Percentiles rank a stretch among this genome's conserved stretches.
These are phyloP conservation scores for Verticillium albo-atrum DNA, from an alignment of 2,329 filamentous ascomycete species.

Conservation along the genomic window DNA sequence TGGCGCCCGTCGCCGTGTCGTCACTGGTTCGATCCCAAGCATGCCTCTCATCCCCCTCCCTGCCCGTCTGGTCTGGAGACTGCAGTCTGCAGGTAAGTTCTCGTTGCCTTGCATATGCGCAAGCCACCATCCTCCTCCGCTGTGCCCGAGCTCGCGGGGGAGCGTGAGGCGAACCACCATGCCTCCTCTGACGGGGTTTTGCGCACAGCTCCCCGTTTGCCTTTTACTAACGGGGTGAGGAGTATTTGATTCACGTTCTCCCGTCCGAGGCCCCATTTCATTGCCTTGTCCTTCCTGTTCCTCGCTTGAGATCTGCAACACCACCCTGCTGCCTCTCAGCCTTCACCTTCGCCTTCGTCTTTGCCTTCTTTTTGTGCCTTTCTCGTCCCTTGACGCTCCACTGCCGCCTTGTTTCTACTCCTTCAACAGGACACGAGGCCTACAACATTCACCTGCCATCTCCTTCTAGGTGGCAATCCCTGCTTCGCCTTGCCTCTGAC, in stretches of 20 bases:
- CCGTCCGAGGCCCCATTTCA: background rate
- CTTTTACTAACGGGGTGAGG: background rate
- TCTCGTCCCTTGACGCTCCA: background rate
- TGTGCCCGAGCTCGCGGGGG: background rate
- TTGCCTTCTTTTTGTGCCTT: background rate
- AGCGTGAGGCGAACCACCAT: background rate
- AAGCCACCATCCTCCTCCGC: background rate
- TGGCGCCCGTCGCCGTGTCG: background rate
- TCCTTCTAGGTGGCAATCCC: background rate
- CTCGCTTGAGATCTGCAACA: background rate
- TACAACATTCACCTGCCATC: background rate
- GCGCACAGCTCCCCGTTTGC: background rate
- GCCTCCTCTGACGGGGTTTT: background rate
- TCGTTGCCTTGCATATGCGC: background rate
- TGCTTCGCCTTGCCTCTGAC: background rate
- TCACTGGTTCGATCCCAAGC: constrained; percentile 5
- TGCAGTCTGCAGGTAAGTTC: background rate
- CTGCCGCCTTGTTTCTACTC: background rate
- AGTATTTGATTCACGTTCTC: background rate
- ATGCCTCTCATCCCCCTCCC: background rate
- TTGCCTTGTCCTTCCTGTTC: background rate
- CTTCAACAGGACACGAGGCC: background rate
- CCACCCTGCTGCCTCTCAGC: background rate
- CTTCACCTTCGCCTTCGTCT: background rate
- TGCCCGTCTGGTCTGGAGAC: background rate